These are phyloP conservation scores for Nakazawaea laoshanensis DNA, from an alignment of 805 yeast species.

Conservation along the genomic window DNA sequence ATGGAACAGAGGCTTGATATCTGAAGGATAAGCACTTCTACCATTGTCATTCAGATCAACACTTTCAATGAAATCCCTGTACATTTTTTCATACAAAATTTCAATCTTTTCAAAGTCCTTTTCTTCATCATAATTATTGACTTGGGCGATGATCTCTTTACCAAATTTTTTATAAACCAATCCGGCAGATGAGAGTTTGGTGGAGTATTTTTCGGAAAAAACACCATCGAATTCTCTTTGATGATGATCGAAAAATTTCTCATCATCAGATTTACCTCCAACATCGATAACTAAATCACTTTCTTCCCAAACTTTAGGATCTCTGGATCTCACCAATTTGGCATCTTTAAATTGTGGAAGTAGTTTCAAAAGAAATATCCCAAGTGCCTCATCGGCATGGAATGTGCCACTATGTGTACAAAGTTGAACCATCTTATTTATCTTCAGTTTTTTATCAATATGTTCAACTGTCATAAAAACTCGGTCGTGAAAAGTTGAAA, in stretches of 20 bases:
- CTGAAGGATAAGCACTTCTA: slow-evolving; percentile 57
- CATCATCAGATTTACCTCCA: slow-evolving; percentile 81
- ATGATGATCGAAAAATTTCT: slow-evolving; percentile 89
- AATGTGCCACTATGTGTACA: slow-evolving; percentile 92
- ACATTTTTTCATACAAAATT: slow-evolving; percentile 65
- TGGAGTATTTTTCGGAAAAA: slow-evolving; percentile 52
- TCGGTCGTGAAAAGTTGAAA: background rate
- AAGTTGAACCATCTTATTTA: slow-evolving; percentile 40
- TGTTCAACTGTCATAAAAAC: background rate
- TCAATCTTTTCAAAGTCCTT: slow-evolving; percentile 38
- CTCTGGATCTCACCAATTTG: slow-evolving; percentile 73
- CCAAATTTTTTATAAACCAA: slow-evolving; percentile 84
- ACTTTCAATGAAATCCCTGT: slow-evolving; percentile 81
- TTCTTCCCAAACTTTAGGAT: slow-evolving; percentile 70
- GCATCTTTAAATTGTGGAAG: slow-evolving; percentile 65
- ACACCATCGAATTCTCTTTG: slow-evolving; percentile 84
- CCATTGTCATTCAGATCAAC: slow-evolving; percentile 97
- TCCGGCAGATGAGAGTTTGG: slow-evolving; percentile 92
- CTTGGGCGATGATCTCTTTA: slow-evolving; percentile 51
- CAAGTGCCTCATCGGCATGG: slow-evolving; percentile 96
- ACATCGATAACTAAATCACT: slow-evolving; percentile 92
- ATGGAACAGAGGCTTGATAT: slow-evolving; percentile 53
- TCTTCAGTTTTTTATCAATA: slow-evolving; percentile 20
- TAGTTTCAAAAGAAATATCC: slow-evolving; percentile 74
- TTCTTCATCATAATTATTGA: slow-evolving; percentile 31